A percentile compares a stretch with the other conserved stretches of the same genome.
phyloP scores from a whole-genome alignment of 306 rosid species.

The Albizia julibrissin region DNA sequence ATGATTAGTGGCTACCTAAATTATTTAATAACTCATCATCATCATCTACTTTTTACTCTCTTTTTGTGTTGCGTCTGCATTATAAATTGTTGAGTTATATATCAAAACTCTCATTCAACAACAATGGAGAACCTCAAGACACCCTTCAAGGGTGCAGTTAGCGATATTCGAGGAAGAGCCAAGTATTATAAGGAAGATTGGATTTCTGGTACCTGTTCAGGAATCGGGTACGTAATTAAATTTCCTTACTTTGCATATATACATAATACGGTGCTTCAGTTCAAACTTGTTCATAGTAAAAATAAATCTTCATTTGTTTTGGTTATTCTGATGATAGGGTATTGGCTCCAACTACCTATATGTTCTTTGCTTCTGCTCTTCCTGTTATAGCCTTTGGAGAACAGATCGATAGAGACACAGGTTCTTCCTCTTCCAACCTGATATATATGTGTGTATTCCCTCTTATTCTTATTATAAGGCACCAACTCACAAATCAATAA shows the following conservation, averaged over 20 bases:
- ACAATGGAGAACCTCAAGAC: slow-evolving; percentile 55
- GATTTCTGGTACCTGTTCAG: slow-evolving; percentile 59
- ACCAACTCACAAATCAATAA: too few species aligned
- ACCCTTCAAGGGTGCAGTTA: slow-evolving; percentile 67
- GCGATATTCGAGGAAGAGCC: slow-evolving; percentile 64
- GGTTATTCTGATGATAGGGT: slow-evolving; percentile 40
- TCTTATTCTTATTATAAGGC: too few species aligned
- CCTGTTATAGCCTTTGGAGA: slow-evolving; percentile 86
- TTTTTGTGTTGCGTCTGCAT: not conserved
- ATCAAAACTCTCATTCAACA: not conserved
- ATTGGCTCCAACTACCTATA: slow-evolving; percentile 73
- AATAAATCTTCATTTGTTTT: not conserved
- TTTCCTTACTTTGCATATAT: not conserved
- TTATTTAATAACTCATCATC: not conserved
- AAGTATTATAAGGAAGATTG: slow-evolving; percentile 77
- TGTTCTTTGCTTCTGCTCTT: slow-evolving; percentile 84
- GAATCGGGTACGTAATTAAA: slow-evolving; percentile 54
- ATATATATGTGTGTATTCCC: not conserved
- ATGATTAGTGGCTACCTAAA: too few species aligned
- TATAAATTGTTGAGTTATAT: not conserved
- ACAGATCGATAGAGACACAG: slow-evolving; percentile 71
- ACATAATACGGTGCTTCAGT: not conserved
- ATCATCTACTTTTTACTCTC: too few species aligned
- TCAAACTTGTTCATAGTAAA: not conserved
- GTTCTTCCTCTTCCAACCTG: slow-evolving; percentile 37